Evolutionary conservation across 2,329 filamentous ascomycete genomes (phyloP), one percentile per base, ranked within the genome.

Genomic region (Paecilomyces sp.): DNA sequence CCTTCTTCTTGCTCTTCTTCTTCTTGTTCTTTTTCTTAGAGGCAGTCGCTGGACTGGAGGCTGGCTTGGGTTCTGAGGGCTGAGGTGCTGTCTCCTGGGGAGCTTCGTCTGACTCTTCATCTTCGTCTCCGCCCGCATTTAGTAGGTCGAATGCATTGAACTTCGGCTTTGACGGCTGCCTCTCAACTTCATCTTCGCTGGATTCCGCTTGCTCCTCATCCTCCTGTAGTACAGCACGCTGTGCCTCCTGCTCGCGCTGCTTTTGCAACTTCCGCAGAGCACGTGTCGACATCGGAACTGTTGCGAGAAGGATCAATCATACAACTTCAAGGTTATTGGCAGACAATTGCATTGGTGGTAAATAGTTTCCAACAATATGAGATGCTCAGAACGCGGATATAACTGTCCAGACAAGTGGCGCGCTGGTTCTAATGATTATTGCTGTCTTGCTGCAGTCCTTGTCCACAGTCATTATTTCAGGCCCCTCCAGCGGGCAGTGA

Each of bases 201-300:
- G 72, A 74, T 54, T 74, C 73, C 63, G 77, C 66, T 6, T 68
- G 66, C 55, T 77, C 71, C 55, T 75, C 70, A 53, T 70, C 68
- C 61, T 67, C 66, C 47, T 76, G 70, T 54, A 73, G 71, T 13
- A 75, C 68, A 47, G 71, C 71, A 62, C 80, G 74, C 63, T 80
- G 78, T 64, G 81, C 77, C 67, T 81, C 80, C 70, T 83, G 80
- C 68, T 86, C 85, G 60, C 81, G 81, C 76, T 86, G 83, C 63
- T 81, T 81, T 69, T 87, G 85, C 58, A 85, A 79, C 69, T 85
- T 85, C 28, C 86, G 81, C 58, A 89, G 74, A n/a, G 86, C 85
- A 64, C 86, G 81, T 18, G 85, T 85, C 52, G 86, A 88, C 86
- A 89, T 88, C 51, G 59, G 67, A 66, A 52, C 18, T 25, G 58